A percentile compares a stretch with the other conserved stretches of the same genome.
Conservation (phyloP, 163 green algal genomes). For the Botryococcus braunii region DNA sequence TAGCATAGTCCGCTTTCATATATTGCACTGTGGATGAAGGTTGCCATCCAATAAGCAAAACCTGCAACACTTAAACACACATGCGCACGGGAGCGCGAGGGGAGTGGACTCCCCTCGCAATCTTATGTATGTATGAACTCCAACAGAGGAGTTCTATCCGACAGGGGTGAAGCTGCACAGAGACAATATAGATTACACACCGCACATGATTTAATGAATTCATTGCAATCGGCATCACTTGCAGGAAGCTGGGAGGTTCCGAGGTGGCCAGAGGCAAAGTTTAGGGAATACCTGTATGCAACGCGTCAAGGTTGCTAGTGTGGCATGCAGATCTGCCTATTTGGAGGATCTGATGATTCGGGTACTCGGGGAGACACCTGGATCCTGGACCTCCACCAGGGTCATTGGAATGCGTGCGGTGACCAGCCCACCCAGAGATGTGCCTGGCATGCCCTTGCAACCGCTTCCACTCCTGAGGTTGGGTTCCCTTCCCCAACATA, state of each 20-base stretch:
- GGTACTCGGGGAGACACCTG: constrained; percentile 15
- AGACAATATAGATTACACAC: neutral
- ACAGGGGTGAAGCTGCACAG: neutral
- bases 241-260: neutral
- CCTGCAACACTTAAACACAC: no score
- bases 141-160: no score
- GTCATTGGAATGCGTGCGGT: neutral
- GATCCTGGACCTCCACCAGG: constrained; percentile 11
- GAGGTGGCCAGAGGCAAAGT: neutral
- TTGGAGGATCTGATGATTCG: constrained; percentile 4
- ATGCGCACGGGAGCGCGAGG: no score
- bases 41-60: no score
- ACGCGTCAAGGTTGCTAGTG: neutral
- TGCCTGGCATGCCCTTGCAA: constrained; percentile 9
- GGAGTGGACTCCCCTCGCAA: no score
- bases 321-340: constrained; percentile 10
- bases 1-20: neutral
- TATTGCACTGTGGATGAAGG: neutral
- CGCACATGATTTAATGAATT: neutral
- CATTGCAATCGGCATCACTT: neutral
- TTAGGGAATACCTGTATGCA: neutral
- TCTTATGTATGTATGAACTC: no score
- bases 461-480: constrained; percentile 3
- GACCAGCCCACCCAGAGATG: neutral
- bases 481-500: no score